Base-by-base conservation (phyloP, 805 yeast species). In the Cyberlindnera subsufficiens region DNA sequence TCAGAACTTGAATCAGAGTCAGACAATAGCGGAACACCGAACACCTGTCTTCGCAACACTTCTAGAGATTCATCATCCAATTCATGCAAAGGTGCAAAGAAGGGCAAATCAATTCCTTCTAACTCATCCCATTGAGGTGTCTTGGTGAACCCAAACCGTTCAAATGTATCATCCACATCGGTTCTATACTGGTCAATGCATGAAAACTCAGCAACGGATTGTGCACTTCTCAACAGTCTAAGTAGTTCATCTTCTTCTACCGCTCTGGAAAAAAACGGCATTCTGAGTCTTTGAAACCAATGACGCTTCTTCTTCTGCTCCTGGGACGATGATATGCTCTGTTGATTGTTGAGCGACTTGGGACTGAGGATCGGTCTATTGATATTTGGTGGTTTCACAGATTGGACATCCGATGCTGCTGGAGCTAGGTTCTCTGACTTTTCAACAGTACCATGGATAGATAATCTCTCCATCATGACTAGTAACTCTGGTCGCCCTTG, bases 61-160 rank as follows among this genome's bases (percentile, higher is more conserved):
- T 42, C 43, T 16, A 47, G 13, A 14, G 31, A 31, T 2, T 38
- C 36, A 10, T 37, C 25, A 8, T 35, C 37, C 32, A 47, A 38
- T 20, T 40, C 45, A 32, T 47, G 44, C 22, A 47, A 35, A 3
- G 51, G 49, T 2, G 46, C 30, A 35, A 33, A 47, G 7, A 15
- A 14, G 17, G 51, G 47, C 3, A 47, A 38, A 9, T 15, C 6
- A 15, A 29, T 25, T 8, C 35, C 34, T 5, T 32, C 20, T 14
- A 19, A 13, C n/a, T 37, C 33, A 3, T 35, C 38, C 36, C 18
- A 34, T 8, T 30, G 35, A 6, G 34, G 42, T 4, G 38, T 22
- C 32, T 32, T 37, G 18, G 10, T n/a, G 19, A 30, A 6, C 3
- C 29, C 38, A 32, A 40, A 33, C 15, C 38, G 29, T 9, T 32